Percentiles rank a stretch among this genome's conserved stretches.
These are phyloP conservation scores for Boletellus deceptivus DNA, from an alignment of 1,284 basidiomycete genomes.

Conservation along the genomic window DNA sequence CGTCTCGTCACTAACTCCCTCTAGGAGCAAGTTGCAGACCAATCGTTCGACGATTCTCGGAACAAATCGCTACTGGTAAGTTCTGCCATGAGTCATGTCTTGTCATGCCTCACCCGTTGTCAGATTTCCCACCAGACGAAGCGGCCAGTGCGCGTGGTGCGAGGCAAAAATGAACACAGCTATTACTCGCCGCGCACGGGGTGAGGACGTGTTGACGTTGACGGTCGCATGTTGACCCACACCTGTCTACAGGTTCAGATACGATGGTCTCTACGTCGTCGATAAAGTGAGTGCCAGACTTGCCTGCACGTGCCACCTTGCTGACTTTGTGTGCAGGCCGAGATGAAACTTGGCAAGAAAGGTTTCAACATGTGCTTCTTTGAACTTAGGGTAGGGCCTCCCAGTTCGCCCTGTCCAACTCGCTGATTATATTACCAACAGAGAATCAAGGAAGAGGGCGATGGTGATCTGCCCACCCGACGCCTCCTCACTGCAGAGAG, in stretches of 20 bases:
- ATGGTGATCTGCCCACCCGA: constrained; percentile 19
- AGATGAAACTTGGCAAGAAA: constrained; percentile 15
- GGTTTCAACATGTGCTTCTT: constrained; percentile 32
- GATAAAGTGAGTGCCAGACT: constrained; percentile 19
- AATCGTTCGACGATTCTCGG: constrained; percentile 32
- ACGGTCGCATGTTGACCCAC: background rate
- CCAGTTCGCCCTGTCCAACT: background rate
- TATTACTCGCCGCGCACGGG: constrained; percentile 36
- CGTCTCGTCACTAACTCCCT: background rate
- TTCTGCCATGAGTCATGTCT: background rate
- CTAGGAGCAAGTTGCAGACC: constrained; percentile 32
- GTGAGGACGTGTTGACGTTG: constrained; percentile 18
- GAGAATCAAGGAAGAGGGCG: constrained; percentile 26
- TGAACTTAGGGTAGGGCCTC: constrained; percentile 21
- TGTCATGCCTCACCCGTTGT: background rate
- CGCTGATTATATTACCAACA: constrained; percentile 9
- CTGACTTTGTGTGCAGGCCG: constrained; percentile 18
- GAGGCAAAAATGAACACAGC: constrained; percentile 30
- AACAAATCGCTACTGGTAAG: constrained; percentile 37
- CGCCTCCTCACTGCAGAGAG: constrained; percentile 17
- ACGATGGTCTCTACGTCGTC: constrained; percentile 47
- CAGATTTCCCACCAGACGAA: constrained; percentile 34
- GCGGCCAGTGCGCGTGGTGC: constrained; percentile 41
- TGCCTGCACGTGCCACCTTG: background rate
- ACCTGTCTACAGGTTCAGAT: constrained; percentile 37